Evolutionary conservation across 2,329 filamentous ascomycete species (phyloP), one percentile per base, ranked within the genome.

Genomic region (Cercospora nicotianae): DNA sequence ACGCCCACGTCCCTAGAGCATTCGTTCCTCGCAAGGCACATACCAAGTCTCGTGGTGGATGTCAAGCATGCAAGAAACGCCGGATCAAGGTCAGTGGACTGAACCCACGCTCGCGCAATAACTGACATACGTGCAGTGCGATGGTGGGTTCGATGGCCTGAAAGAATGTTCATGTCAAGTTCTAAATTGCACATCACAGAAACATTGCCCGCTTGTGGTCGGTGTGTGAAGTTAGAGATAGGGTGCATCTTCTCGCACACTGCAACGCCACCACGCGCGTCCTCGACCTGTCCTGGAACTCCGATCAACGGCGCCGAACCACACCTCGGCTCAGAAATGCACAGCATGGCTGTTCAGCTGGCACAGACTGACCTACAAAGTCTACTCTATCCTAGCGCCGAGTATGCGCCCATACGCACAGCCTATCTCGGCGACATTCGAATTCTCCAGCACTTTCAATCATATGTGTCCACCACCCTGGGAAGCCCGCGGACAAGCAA

Each of bases 1-100:
- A n/a, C 2, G 3, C n/a, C 3, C 4, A 10, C 20, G 1, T 30
- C 3, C 55, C 30, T n/a, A 65, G 28, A 28, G 30, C 53, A 4
- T 65, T 67, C 42, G 20, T 65, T 3, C 57, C 66, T 30, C 62
- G 66, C 6, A 67, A 65, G 59, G 42, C 66, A 28, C 66, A 67
- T 30, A 62, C 26, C 13, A 67, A 67, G 26, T 67, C 66, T 28
- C 55, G 66, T 3, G 31, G 55, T 20, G 66, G 66, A 26, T 67
- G 66, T 33, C 62, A 33, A 20, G 42, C 33, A 20, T 67, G 66
- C 66, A 67, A 67, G 57, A 55, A 36, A 42, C 53, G 66, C 30
- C 61, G 62, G 18, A 48, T 67, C 23, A 65, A 67, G 53, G 62
- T 67, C n/a, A 51, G 53, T 26, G n/a, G 6, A 26, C 8, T 8